Percentiles rank a stretch among this genome's conserved stretches.
Evolutionary conservation across 495 filamentous ascomycete species (phyloP).

Genomic region (Friedmanniomyces simplex): DNA sequence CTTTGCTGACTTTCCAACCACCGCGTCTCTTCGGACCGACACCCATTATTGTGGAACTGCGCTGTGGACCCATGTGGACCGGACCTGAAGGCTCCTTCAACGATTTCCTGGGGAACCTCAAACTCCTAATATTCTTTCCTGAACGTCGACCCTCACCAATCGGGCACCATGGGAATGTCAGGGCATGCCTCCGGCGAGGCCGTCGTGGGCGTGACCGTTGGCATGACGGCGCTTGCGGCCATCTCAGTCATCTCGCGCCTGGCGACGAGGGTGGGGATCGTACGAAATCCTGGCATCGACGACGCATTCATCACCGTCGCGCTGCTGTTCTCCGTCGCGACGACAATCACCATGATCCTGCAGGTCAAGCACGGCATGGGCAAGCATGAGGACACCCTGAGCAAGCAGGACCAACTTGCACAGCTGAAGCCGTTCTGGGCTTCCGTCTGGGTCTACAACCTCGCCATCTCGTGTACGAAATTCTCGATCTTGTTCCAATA

Average conservation of each 20-base stretch:
- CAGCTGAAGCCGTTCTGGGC: slow-evolving; percentile 22
- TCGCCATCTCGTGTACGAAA: slow-evolving; percentile 23
- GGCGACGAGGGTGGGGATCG: slow-evolving; percentile 18
- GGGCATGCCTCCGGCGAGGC: slow-evolving; percentile 11
- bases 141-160: not conserved
- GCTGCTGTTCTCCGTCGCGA: slow-evolving; percentile 22
- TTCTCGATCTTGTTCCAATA: slow-evolving; percentile 27
- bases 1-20: too few relatives aligned
- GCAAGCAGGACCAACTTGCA: slow-evolving; percentile 2
- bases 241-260: slow-evolving; percentile 18
- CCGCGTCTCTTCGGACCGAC: too few relatives aligned
- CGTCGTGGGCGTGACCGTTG: slow-evolving; percentile 7
- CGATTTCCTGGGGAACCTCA: too few relatives aligned
- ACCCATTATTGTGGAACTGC: too few relatives aligned
- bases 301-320: slow-evolving; percentile 21
- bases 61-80: too few relatives aligned
- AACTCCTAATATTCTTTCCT: too few relatives aligned
- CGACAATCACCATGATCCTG: slow-evolving; percentile 17
- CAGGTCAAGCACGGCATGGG: slow-evolving; percentile 24
- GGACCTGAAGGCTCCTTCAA: not conserved
- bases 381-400: slow-evolving; percentile 13
- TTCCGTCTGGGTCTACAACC: slow-evolving; percentile 22
- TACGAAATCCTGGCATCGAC: slow-evolving; percentile 18
- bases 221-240: slow-evolving; percentile 12
- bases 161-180: slow-evolving; percentile 2